Evolutionary conservation across 2,329 filamentous ascomycete genomes (phyloP).

Genomic region (Arthrobotrys conoides): DNA sequence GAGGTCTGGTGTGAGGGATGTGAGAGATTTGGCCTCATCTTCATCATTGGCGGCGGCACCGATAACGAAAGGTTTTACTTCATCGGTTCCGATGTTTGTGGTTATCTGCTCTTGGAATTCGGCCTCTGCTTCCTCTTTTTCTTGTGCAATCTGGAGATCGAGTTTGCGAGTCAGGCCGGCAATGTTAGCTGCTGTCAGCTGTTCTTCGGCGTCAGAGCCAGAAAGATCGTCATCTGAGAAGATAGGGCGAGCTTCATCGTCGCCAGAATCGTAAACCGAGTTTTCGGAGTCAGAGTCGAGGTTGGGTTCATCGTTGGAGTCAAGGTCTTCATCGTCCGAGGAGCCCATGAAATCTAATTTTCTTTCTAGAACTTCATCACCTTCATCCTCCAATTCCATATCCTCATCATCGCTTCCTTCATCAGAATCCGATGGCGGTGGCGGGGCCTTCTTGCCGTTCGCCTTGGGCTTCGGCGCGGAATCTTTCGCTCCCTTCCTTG

Average conservation of each 20-base stretch:
- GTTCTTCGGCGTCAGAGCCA: slow-evolving; percentile 88
- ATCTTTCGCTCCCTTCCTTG: slow-evolving; percentile 64
- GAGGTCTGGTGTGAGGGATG: slow-evolving; percentile 85
- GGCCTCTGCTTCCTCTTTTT: slow-evolving; percentile 84
- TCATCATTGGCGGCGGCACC: slow-evolving; percentile 75
- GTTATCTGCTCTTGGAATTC: slow-evolving; percentile 84
- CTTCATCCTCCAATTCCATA: slow-evolving; percentile 61
- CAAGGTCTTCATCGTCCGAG: slow-evolving; percentile 70
- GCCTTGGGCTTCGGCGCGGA: slow-evolving; percentile 64
- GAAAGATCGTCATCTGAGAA: slow-evolving; percentile 93
- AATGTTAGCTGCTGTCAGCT: slow-evolving; percentile 94
- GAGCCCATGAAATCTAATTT: slow-evolving; percentile 61
- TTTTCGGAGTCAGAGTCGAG: slow-evolving; percentile 72
- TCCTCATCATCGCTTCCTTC: slow-evolving; percentile 66
- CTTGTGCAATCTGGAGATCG: slow-evolving; percentile 81
- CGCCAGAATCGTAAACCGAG: slow-evolving; percentile 78
- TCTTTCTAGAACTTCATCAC: slow-evolving; percentile 62
- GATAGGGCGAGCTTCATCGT: slow-evolving; percentile 77
- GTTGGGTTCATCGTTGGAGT: slow-evolving; percentile 67
- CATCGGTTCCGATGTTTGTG: slow-evolving; percentile 89
- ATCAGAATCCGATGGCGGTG: slow-evolving; percentile 64
- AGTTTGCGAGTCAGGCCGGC: slow-evolving; percentile 89
- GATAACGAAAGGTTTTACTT: slow-evolving; percentile 74
- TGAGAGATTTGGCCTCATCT: slow-evolving; percentile 72
- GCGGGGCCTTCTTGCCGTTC: slow-evolving; percentile 67